Conservation (phyloP, 495 filamentous ascomycete species). For the Podospora comata region DNA sequence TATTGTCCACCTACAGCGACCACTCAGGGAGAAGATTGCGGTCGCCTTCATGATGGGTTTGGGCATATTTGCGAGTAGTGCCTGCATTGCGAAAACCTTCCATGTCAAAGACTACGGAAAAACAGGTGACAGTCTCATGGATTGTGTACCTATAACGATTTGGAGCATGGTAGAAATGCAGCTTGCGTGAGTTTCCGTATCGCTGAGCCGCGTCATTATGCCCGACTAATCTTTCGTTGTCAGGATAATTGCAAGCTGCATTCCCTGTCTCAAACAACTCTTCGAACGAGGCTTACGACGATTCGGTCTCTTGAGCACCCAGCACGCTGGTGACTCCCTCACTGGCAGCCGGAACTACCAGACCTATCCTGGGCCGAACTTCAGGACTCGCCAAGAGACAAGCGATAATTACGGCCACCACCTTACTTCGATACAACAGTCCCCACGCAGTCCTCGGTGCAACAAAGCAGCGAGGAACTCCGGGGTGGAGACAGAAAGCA, state of each 20-base stretch:
- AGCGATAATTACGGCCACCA: background rate
- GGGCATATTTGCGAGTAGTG: conserved; percentile 30
- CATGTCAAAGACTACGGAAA: conserved; percentile 25
- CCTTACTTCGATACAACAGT: background rate
- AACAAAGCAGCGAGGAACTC: background rate
- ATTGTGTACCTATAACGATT: conserved; percentile 27
- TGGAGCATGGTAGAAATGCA: conserved; percentile 33
- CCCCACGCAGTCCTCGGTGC: background rate
- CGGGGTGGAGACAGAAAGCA: background rate
- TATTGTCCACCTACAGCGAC: conserved; percentile 31
- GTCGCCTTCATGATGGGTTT: conserved; percentile 34
- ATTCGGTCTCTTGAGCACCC: background rate
- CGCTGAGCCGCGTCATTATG: background rate
- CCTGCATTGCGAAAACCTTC: conserved; percentile 32
- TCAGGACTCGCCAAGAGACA: background rate
- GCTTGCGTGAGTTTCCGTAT: conserved; percentile 17
- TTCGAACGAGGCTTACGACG: background rate
- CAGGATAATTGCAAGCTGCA: conserved; percentile 19
- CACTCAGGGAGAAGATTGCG: conserved; percentile 31
- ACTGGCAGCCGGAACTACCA: background rate
- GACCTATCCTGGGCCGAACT: background rate
- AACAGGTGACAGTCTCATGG: conserved; percentile 21
- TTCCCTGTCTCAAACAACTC: conserved; percentile 12
- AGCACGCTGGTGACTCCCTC: background rate
- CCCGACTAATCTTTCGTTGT: background rate